Base-by-base conservation (phyloP, 1,284 basidiomycete species). In the Veloporphyrellus conicus region DNA sequence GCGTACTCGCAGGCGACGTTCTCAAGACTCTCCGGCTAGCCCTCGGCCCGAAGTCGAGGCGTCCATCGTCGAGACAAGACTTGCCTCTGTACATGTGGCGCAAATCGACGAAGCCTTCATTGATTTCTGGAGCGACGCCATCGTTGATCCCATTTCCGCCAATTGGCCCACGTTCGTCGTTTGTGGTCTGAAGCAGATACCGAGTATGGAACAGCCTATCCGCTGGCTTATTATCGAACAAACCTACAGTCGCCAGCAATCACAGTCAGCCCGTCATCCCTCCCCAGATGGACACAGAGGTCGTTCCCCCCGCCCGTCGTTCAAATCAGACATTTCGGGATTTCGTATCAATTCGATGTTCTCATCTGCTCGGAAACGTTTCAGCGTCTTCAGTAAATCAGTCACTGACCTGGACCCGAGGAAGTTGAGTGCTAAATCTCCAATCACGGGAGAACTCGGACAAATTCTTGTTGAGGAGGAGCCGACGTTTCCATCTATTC, bases 21-120 rank as follows among this genome's bases (percentile, higher is more conserved):
- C 60, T 19, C 42, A 49, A 22, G 64, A 62, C 4, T 35, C 42
- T 8, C 47, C 22, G 15, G 27, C 38, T 12, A 35, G 42, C 10
- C 37, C 53, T 43, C 46, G 15, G 52, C 14, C 42, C 43, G 50
- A 65, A 50, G 46, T 57, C 16, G 59, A n/a, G n/a, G n/a, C n/a
- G n/a, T n/a, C 63, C 32, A 49, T 66, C 15, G 44, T 68, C 36
- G 68, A 74, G 16, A 71, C 73, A 0, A 62, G 68, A 11, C 52
- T 68, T n/a, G 47, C 49, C 3, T 59, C 63, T 1, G 66, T 82
- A 6, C 69, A 73, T 19, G 52, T 77, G 28, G 65, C 80, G n/a
- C 74, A 79, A 52, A 60, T 88, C 6, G 86, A 88, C 56, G 85
- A 88, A 59, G 84, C 84, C 1, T 88, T 88, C 61, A 67, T 87